Conservation (phyloP, 164 flowering plant species). For the Euptelea pleiosperma region DNA sequence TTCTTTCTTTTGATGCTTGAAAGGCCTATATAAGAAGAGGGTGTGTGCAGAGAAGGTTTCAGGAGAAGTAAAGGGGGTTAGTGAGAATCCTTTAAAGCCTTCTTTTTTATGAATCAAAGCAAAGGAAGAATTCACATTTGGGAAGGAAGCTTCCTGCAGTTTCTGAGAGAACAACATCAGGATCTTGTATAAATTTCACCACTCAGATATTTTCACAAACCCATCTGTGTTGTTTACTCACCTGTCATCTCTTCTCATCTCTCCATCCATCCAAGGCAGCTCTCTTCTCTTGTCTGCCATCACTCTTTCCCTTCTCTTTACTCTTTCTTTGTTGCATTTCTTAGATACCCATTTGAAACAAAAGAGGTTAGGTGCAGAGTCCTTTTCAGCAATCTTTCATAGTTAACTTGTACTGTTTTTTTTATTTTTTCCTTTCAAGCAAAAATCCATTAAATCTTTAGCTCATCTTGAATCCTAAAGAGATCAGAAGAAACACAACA, state of each 20-base stretch:
- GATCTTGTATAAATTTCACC: conserved; percentile 16
- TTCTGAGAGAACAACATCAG: conserved; percentile 9
- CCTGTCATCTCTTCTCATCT: not conserved
- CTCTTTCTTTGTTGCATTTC: not conserved
- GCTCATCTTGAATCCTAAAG: not conserved
- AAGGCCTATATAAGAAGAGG: conserved; percentile 33
- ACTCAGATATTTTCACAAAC: not conserved
- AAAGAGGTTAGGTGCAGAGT: no score
- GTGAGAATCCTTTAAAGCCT: conserved; percentile 14
- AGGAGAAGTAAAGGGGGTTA: conserved; percentile 15
- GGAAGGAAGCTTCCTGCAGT: conserved; percentile 27
- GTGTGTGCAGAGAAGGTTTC: conserved; percentile 17
- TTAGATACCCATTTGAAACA: not conserved
- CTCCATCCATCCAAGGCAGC: no score
- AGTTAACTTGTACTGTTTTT: not conserved
- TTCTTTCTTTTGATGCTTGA: conserved; percentile 15
- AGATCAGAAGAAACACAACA: conserved; percentile 19
- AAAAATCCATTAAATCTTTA: conserved; percentile 11
- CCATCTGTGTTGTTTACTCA: not conserved
- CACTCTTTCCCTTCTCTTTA: not conserved
- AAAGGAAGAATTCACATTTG: conserved; percentile 21
- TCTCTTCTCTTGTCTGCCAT: not conserved
- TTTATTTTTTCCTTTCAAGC: not conserved
- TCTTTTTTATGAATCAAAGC: conserved; percentile 21
- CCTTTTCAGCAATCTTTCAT: not conserved